phyloP scores from a whole-genome alignment of 1,284 basidiomycete species.

The Heimioporus retisporus region DNA sequence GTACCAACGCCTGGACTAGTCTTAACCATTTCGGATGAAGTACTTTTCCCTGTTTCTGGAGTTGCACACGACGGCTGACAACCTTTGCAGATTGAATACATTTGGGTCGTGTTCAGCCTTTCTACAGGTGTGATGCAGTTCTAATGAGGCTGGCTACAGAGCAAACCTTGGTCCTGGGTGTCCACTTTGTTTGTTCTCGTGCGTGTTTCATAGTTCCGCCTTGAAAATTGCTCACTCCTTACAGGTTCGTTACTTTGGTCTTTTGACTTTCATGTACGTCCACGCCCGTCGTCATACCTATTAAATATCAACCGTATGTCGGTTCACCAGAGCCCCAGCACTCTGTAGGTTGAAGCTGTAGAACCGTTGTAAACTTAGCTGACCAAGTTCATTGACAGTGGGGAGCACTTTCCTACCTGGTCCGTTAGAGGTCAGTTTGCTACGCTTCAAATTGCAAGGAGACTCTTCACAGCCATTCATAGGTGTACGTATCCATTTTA shows the following conservation, averaged over 20 bases:
- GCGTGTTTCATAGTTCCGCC: not conserved
- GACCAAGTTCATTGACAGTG: not conserved
- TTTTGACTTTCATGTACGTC: conserved; percentile 1
- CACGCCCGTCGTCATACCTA: not conserved
- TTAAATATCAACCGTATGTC: not conserved
- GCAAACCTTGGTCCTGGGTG: not conserved
- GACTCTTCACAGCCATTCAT: not conserved
- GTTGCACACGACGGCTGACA: not conserved
- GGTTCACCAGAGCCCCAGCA: not conserved
- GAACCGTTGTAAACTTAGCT: not conserved
- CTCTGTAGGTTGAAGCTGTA: not conserved
- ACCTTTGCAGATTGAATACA: not conserved
- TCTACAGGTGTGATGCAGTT: not conserved
- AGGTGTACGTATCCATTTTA: not conserved
- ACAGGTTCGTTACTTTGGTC: conserved; percentile 1
- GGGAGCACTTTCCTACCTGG: not conserved
- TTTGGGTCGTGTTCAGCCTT: not conserved
- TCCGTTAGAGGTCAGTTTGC: not conserved
- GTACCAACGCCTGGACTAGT: too few species aligned
- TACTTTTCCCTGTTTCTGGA: not conserved
- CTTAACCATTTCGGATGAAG: not conserved
- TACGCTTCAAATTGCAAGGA: not conserved
- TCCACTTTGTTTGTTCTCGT: not conserved
- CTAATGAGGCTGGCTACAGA: not conserved
- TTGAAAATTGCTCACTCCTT: not conserved